Evolutionary conservation across 768 basidiomycete species (phyloP).

Genomic region (Rhodotorula babjevae): DNA sequence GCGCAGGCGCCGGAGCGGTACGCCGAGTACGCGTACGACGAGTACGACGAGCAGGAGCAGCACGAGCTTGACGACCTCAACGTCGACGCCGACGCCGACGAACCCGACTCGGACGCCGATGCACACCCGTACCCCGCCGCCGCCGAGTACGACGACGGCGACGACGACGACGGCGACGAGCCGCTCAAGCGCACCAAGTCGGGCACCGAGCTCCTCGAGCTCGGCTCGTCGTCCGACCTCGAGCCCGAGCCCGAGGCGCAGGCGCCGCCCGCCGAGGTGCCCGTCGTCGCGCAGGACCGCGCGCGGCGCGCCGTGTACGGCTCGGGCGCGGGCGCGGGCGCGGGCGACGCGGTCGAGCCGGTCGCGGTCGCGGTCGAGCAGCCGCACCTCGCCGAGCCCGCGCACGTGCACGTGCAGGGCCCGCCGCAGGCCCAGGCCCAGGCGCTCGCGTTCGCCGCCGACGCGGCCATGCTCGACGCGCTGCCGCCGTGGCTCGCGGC

Average conservation of each 20-base stretch:
- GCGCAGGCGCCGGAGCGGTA: too few species aligned
- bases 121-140: too few species aligned
- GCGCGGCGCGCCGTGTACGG: neutral
- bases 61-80: too few species aligned
- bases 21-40: neutral
- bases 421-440: too few species aligned
- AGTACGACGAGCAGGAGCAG: too few species aligned
- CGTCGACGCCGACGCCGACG: neutral
- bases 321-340: too few species aligned
- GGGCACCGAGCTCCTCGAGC: neutral
- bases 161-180: neutral
- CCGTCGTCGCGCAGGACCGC: neutral
- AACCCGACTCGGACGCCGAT: too few species aligned
- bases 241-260: neutral
- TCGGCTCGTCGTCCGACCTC: neutral
- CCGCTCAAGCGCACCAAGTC: neutral
- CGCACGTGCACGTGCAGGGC: too few species aligned
- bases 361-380: neutral
- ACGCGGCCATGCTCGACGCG: neutral
- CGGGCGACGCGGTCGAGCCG: too few species aligned
- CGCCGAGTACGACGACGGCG: too few species aligned
- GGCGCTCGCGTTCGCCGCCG: neutral
- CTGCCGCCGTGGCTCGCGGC: neutral
- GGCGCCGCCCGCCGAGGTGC: neutral
- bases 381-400: neutral